Percentiles rank a stretch among this genome's conserved stretches.
phyloP scores from a whole-genome alignment of 176 grass and related monocot species.

The Chloris gayana region DNA sequence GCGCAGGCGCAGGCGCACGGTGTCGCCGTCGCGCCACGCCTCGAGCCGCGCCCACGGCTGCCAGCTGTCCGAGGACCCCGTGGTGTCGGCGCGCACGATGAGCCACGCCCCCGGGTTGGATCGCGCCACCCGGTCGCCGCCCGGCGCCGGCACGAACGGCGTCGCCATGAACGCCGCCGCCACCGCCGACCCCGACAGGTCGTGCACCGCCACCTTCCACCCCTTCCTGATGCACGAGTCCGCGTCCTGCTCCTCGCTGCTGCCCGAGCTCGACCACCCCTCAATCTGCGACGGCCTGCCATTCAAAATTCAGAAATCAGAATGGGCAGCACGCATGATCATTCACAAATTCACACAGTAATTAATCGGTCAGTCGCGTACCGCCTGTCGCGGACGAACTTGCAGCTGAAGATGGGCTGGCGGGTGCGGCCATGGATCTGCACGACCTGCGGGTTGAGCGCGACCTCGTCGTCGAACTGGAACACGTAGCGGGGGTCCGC shows the following conservation, averaged over 20 bases:
- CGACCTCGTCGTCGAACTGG: slow-evolving; percentile 70
- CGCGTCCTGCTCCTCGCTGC: slow-evolving; percentile 42
- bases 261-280: slow-evolving; percentile 49
- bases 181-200: slow-evolving; percentile 83
- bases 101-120: slow-evolving; percentile 93
- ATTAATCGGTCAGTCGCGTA: neutral
- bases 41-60: slow-evolving; percentile 88
- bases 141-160: slow-evolving; percentile 84
- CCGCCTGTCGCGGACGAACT: slow-evolving; percentile 76
- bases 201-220: slow-evolving; percentile 87
- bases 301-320: neutral
- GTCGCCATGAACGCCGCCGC: slow-evolving; percentile 91
- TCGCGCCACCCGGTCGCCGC: slow-evolving; percentile 69
- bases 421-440: slow-evolving; percentile 58
- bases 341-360: neutral
- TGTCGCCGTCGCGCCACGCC: slow-evolving; percentile 76
- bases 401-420: slow-evolving; percentile 92
- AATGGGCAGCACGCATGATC: neutral
- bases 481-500: slow-evolving; percentile 79
- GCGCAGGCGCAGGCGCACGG: slow-evolving; percentile 51
- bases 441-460: slow-evolving; percentile 70
- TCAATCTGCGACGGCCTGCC: slow-evolving; percentile 62
- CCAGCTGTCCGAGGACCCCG: slow-evolving; percentile 64
- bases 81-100: slow-evolving; percentile 53
- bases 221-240: slow-evolving; percentile 59